Conservation (phyloP, 495 filamentous ascomycete genomes). For the Viridothelium virens region DNA sequence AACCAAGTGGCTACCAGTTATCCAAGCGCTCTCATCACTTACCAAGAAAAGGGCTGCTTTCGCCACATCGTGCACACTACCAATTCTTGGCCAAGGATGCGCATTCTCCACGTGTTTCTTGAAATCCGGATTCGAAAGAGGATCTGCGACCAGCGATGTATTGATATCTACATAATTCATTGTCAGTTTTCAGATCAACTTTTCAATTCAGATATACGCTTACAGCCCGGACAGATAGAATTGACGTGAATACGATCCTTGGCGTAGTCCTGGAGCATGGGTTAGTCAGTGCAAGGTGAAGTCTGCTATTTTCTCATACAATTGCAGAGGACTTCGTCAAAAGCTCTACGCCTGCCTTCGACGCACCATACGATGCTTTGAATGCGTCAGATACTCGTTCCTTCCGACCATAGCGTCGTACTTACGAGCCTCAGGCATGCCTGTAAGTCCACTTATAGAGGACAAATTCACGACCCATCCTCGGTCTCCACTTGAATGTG, state of each 20-base stretch:
- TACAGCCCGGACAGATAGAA: constrained; percentile 16
- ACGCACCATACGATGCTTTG: constrained; percentile 8
- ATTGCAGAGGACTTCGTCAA: constrained; percentile 14
- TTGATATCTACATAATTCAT: background rate
- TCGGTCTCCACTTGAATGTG: constrained; percentile 13
- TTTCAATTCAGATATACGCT: background rate
- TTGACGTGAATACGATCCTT: constrained; percentile 10
- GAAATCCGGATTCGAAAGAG: background rate
- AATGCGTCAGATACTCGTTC: background rate
- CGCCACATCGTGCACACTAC: constrained; percentile 14
- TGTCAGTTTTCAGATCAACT: background rate
- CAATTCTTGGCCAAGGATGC: constrained; percentile 9
- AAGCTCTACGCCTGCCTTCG: background rate
- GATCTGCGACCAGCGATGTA: background rate
- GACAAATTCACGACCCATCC: constrained; percentile 16
- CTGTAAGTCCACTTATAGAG: background rate
- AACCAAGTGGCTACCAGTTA: constrained; percentile 14
- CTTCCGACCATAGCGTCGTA: background rate
- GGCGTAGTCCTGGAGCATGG: constrained; percentile 5
- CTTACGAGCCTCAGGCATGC: constrained; percentile 2
- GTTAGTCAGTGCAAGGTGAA: background rate
- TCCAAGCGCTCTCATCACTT: constrained; percentile 18
- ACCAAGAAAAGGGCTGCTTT: constrained; percentile 17
- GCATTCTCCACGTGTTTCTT: background rate
- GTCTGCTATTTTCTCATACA: background rate